These are phyloP conservation scores for Phytophthora hybrid DNA, from an alignment of 352 stramenopile species.

Conservation along the genomic window DNA sequence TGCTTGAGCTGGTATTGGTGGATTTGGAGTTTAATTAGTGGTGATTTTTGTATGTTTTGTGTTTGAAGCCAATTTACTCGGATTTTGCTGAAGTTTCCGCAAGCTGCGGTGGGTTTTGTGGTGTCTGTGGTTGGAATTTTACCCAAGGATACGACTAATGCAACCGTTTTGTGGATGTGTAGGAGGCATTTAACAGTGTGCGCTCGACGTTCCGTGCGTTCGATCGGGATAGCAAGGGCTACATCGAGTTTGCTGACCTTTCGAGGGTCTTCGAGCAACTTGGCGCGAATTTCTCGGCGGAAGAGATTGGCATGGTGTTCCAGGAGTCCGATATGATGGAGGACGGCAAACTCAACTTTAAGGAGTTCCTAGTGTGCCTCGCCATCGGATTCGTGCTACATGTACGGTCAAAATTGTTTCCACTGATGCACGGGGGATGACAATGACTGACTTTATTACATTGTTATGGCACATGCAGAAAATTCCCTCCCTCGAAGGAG, in stretches of 20 bases:
- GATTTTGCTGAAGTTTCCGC: constrained; percentile 83
- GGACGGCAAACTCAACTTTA: constrained; percentile 83
- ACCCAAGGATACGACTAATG: neutral
- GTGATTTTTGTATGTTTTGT: neutral
- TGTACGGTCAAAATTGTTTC: constrained; percentile 36
- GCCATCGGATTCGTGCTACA: constrained; percentile 89
- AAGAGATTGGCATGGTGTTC: constrained; percentile 80
- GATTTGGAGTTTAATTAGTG: neutral
- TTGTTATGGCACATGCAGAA: constrained; percentile 43
- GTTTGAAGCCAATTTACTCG: constrained; percentile 73
- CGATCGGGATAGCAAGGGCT: constrained; percentile 71
- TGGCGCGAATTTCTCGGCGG: constrained; percentile 72
- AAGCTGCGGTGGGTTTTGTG: constrained; percentile 49
- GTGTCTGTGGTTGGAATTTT: constrained; percentile 1
- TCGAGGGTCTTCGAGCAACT: constrained; percentile 80
- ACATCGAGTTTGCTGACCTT: constrained; percentile 81
- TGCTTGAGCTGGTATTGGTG: neutral
- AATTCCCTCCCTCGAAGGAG: constrained; percentile 79
- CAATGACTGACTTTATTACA: neutral
- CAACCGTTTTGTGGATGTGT: neutral
- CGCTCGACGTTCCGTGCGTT: constrained; percentile 73
- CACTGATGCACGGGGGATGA: neutral
- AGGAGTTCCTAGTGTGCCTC: constrained; percentile 90
- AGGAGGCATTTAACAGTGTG: constrained; percentile 84
- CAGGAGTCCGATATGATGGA: constrained; percentile 88